phyloP scores from a whole-genome alignment of 768 basidiomycete species.

The Xanthoconium stramineum region DNA sequence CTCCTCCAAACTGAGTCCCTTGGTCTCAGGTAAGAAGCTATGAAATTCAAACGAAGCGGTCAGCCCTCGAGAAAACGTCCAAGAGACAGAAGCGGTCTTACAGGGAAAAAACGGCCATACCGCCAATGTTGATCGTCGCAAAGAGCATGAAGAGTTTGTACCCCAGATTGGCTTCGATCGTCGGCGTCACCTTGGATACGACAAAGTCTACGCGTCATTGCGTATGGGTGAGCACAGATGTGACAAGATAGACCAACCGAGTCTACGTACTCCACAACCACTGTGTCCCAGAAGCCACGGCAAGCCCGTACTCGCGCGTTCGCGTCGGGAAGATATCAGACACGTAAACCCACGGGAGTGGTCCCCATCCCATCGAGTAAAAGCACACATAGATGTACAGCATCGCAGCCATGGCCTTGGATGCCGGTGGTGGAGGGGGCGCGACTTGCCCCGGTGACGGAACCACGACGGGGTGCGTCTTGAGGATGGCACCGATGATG shows the following conservation, averaged over 20 bases:
- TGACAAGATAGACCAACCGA: not conserved
- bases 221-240: not conserved
- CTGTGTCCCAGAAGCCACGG: conserved; percentile 71
- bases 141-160: conserved; percentile 81
- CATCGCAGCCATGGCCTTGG: conserved; percentile 81
- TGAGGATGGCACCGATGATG: conserved; percentile 81
- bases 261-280: conserved; percentile 71
- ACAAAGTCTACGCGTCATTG: conserved; percentile 48
- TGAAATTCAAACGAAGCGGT: not conserved
- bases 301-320: conserved; percentile 77
- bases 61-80: not conserved
- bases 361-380: conserved; percentile 86
- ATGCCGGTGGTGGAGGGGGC: conserved; percentile 44
- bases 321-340: conserved; percentile 86
- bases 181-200: conserved; percentile 68
- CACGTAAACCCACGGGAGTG: conserved; percentile 64
- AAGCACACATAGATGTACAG: conserved; percentile 86
- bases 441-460: conserved; percentile 39
- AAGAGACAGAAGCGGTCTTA: conserved; percentile 26
- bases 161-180: conserved; percentile 55
- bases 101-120: conserved; percentile 66
- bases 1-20: conserved; percentile 52
- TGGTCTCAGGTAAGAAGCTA: conserved; percentile 61
- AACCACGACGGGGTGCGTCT: conserved; percentile 59
- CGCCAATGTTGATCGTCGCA: conserved; percentile 63